These are phyloP conservation scores for Pseudoneurospora amorphoporcata DNA, from an alignment of 495 filamentous ascomycete genomes.

Conservation along the genomic window DNA sequence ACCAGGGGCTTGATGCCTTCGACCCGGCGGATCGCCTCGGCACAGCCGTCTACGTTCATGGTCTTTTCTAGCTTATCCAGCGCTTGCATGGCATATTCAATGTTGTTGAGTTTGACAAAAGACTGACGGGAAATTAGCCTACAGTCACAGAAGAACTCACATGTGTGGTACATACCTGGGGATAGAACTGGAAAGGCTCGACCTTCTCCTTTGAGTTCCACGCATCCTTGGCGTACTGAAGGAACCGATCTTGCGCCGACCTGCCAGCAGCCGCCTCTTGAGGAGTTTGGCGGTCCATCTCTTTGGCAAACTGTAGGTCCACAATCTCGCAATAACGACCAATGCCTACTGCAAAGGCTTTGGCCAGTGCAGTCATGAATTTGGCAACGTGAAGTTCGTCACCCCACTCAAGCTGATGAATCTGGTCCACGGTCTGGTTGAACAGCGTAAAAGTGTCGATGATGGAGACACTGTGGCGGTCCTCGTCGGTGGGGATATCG, in stretches of 20 bases:
- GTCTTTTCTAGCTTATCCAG: conserved; percentile 81
- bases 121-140: conserved; percentile 46
- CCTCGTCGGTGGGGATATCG: conserved; percentile 60
- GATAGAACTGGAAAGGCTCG: conserved; percentile 95
- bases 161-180: conserved; percentile 54
- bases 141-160: neutral
- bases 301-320: conserved; percentile 74
- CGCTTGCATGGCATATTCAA: conserved; percentile 84
- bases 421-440: conserved; percentile 77
- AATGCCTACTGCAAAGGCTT: conserved; percentile 73
- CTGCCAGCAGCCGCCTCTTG: conserved; percentile 73
- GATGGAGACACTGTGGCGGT: conserved; percentile 84
- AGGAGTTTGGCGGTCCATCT: conserved; percentile 85
- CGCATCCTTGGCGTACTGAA: conserved; percentile 90
- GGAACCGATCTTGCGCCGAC: conserved; percentile 80
- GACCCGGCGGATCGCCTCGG: conserved; percentile 63
- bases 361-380: conserved; percentile 94
- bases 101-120: conserved; percentile 94
- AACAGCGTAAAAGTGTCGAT: conserved; percentile 93
- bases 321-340: conserved; percentile 85
- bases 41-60: conserved; percentile 89
- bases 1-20: conserved; percentile 38
- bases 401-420: conserved; percentile 81
- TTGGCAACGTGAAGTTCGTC: conserved; percentile 88
- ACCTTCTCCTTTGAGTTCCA: conserved; percentile 90